Conservation (phyloP, 768 basidiomycete species). For the Amanita molliuscula region DNA sequence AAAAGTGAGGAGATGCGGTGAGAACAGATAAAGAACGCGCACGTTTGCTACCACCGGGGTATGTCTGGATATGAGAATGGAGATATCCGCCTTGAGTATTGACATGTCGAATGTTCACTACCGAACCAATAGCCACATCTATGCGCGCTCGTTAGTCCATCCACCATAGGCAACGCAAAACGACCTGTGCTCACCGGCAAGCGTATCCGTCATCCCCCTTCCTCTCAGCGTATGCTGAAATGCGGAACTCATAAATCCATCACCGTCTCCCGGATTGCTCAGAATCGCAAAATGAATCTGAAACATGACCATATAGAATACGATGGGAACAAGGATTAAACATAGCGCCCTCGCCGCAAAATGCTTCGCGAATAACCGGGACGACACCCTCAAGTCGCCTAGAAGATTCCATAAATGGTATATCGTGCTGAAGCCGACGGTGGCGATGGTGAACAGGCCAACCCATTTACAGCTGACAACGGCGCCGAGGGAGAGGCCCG, state of each 20-base stretch:
- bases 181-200: slow-evolving; percentile 54
- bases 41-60: slow-evolving; percentile 90
- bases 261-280: slow-evolving; percentile 87
- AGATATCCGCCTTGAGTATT: slow-evolving; percentile 99
- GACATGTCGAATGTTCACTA: slow-evolving; percentile 75
- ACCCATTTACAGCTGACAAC: slow-evolving; percentile 97
- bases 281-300: slow-evolving; percentile 88
- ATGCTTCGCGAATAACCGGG: slow-evolving; percentile 69
- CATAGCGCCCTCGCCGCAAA: slow-evolving; percentile 86
- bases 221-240: slow-evolving; percentile 95
- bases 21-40: slow-evolving; percentile 5
- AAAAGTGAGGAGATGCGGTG: neutral
- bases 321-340: slow-evolving; percentile 71
- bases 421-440: slow-evolving; percentile 77
- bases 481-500: slow-evolving; percentile 85
- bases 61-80: slow-evolving; percentile 87
- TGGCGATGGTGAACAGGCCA: slow-evolving; percentile 95
- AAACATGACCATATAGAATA: slow-evolving; percentile 98
- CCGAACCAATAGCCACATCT: slow-evolving; percentile 85
- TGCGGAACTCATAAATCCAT: slow-evolving; percentile 98
- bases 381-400: slow-evolving; percentile 74
- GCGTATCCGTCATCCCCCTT: slow-evolving; percentile 87
- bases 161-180: neutral
- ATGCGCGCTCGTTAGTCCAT: neutral
- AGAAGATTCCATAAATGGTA: slow-evolving; percentile 83